These are phyloP conservation scores for Berkeleyomyces rouxiae DNA, from an alignment of 2,329 filamentous ascomycete genomes.

Conservation along the genomic window DNA sequence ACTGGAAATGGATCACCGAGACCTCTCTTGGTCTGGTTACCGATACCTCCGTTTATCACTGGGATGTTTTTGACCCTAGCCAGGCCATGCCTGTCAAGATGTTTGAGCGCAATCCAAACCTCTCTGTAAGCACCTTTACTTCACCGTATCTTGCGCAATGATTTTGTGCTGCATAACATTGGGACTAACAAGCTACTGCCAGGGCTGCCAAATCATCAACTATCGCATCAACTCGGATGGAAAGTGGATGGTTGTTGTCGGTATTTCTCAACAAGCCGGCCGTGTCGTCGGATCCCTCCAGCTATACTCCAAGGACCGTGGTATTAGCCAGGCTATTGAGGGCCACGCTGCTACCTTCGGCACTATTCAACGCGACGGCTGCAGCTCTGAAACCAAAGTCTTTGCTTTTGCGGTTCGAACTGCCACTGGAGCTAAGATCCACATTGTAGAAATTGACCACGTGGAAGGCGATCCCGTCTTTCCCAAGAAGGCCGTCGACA, in stretches of 20 bases:
- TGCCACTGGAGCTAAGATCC: slow-evolving; percentile 67
- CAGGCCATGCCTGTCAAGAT: slow-evolving; percentile 72
- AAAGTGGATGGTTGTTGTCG: slow-evolving; percentile 97
- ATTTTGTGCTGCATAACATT: too few relatives aligned
- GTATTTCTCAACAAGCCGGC: slow-evolving; percentile 83
- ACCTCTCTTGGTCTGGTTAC: slow-evolving; percentile 78
- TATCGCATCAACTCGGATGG: slow-evolving; percentile 90
- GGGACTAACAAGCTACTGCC: slow-evolving; percentile 2
- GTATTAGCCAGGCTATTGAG: slow-evolving; percentile 95
- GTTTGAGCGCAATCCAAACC: slow-evolving; percentile 85
- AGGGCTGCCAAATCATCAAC: slow-evolving; percentile 99
- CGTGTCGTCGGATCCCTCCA: slow-evolving; percentile 94
- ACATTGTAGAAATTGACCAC: slow-evolving; percentile 95
- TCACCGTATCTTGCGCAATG: neutral
- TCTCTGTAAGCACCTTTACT: slow-evolving; percentile 45
- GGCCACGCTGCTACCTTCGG: slow-evolving; percentile 93
- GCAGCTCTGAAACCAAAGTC: slow-evolving; percentile 77
- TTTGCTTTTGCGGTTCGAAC: slow-evolving; percentile 94
- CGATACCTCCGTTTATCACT: slow-evolving; percentile 83
- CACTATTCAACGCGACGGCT: slow-evolving; percentile 73
- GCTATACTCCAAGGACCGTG: slow-evolving; percentile 86
- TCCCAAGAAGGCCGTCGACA: slow-evolving; percentile 89
- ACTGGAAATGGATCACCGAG: slow-evolving; percentile 98
- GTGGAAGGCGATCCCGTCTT: slow-evolving; percentile 76
- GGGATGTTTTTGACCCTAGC: slow-evolving; percentile 81